Evolutionary conservation across 2,329 filamentous ascomycete species (phyloP).

Genomic region (Xylaria arbuscula): DNA sequence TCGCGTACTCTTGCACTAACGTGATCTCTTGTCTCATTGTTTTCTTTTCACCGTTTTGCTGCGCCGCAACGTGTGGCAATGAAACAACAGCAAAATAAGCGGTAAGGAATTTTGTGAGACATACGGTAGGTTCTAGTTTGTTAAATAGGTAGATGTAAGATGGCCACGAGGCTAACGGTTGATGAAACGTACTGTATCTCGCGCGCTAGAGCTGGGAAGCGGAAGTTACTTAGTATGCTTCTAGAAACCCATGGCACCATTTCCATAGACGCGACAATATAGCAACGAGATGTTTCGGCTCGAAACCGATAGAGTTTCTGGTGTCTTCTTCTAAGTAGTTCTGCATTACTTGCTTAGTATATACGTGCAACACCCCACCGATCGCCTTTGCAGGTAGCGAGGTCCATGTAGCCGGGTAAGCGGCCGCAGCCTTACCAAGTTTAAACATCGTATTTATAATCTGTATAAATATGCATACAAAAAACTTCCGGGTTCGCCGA

Average conservation of each 20-base stretch:
- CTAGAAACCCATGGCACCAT: conserved; percentile 1
- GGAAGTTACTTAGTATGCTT: background rate
- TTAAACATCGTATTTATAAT: background rate
- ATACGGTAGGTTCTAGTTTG: background rate
- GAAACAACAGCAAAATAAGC: conserved; percentile 14
- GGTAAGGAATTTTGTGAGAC: conserved; percentile 9
- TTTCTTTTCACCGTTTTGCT: conserved; percentile 7
- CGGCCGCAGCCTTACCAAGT: conserved; percentile 7
- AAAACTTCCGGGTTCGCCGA: conserved; percentile 2
- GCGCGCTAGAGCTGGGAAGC: background rate
- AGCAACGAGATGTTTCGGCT: background rate
- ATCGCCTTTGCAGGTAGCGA: conserved; percentile 15
- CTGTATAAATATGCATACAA: conserved; percentile 6
- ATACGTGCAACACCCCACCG: conserved; percentile 5
- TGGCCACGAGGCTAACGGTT: background rate
- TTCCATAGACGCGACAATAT: background rate
- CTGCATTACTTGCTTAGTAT: background rate
- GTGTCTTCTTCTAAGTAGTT: background rate
- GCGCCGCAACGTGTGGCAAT: conserved; percentile 20
- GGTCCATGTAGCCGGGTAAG: conserved; percentile 20
- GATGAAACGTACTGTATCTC: background rate
- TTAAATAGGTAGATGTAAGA: background rate
- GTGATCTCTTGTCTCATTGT: background rate
- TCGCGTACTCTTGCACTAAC: conserved; percentile 1
- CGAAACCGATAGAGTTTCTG: background rate